These are phyloP conservation scores for Tricholoma furcatifolium DNA, from an alignment of 768 basidiomycete species.

Conservation along the genomic window DNA sequence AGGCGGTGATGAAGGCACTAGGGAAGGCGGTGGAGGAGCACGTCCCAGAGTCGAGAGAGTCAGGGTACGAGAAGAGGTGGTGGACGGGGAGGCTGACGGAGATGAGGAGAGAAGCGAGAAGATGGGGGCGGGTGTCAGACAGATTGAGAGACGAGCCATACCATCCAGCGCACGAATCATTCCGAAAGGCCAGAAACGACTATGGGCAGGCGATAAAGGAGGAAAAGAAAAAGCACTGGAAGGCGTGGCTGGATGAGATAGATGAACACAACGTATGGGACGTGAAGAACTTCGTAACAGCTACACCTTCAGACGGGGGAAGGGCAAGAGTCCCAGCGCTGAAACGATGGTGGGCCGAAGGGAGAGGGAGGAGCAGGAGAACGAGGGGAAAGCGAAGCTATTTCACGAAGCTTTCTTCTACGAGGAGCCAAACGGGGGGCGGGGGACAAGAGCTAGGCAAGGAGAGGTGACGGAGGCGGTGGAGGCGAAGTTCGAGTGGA, in stretches of 20 bases:
- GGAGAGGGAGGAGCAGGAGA: slow-evolving; percentile 12
- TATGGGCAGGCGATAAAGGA: slow-evolving; percentile 13
- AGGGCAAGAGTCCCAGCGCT: slow-evolving; percentile 25
- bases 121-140: not conserved
- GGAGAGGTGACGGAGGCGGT: slow-evolving; percentile 23
- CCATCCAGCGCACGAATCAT: slow-evolving; percentile 22
- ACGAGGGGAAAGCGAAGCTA: slow-evolving; percentile 22
- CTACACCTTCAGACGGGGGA: slow-evolving; percentile 23
- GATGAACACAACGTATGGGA: slow-evolving; percentile 20
- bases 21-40: not conserved
- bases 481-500: slow-evolving; percentile 18
- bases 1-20: not conserved
- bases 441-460: too few species aligned
- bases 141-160: not conserved
- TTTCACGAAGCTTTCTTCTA: slow-evolving; percentile 30
- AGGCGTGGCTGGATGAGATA: slow-evolving; percentile 24
- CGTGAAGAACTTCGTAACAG: slow-evolving; percentile 20
- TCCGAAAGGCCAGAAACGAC: not conserved
- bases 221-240: slow-evolving; percentile 26
- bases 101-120: not conserved
- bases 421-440: slow-evolving; percentile 1
- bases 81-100: not conserved
- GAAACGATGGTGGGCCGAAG: not conserved
- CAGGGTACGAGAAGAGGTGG: not conserved
- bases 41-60: not conserved